Conservation (phyloP, 2,329 filamentous ascomycete species). For the Colletotrichum melonis region DNA sequence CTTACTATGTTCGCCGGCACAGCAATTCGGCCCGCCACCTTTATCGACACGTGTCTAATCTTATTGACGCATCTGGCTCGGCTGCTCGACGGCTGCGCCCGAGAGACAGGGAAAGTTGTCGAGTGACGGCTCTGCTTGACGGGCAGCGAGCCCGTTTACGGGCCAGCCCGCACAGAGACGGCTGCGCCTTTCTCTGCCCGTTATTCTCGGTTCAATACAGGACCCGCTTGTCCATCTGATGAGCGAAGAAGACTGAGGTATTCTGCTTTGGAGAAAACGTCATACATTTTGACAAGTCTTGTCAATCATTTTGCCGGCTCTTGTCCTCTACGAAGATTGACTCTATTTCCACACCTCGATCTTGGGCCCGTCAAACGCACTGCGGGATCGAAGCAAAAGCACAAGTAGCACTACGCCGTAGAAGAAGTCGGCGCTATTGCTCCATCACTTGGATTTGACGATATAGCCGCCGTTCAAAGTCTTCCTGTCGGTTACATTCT, state of each 20-base stretch:
- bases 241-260: neutral
- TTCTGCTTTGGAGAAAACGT: neutral
- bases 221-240: neutral
- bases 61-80: neutral
- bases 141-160: neutral
- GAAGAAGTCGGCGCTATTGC: neutral
- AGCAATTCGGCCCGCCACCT: neutral
- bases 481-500: neutral
- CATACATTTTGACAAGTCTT: neutral
- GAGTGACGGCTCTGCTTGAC: neutral
- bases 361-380: neutral
- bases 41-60: conserved; percentile 3
- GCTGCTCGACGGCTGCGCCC: neutral
- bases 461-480: neutral
- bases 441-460: neutral
- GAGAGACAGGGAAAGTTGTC: neutral
- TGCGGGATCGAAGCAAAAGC: neutral
- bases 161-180: neutral
- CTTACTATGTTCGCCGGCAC: neutral
- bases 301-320: neutral
- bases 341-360: neutral
- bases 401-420: neutral
- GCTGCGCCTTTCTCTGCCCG: neutral
- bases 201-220: neutral
- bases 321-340: neutral